These are phyloP conservation scores for Wickerhamiella bombiphila DNA, from an alignment of 805 yeast species.

Conservation along the genomic window DNA sequence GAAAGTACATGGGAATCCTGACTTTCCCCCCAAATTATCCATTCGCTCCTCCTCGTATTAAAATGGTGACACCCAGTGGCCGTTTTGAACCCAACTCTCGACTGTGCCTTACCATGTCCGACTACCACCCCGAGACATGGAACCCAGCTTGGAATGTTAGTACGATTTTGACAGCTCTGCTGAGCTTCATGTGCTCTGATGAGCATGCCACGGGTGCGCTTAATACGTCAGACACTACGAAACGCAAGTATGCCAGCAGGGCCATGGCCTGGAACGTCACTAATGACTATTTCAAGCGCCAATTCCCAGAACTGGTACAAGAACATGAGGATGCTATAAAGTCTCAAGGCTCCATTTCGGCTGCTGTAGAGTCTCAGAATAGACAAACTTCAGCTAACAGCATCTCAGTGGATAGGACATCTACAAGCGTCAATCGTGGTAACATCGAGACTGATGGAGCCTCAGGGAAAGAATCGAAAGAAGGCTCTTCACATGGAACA, in stretches of 20 bases:
- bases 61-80: slow-evolving; percentile 84
- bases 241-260: slow-evolving; percentile 38
- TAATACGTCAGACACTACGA: slow-evolving; percentile 41
- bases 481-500: too few relatives aligned
- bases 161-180: slow-evolving; percentile 68
- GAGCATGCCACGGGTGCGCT: slow-evolving; percentile 73
- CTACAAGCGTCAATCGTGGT: not conserved
- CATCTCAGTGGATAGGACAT: not conserved
- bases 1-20: slow-evolving; percentile 31
- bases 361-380: too few relatives aligned
- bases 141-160: slow-evolving; percentile 88
- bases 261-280: slow-evolving; percentile 45
- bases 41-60: slow-evolving; percentile 79
- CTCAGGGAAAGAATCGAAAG: not conserved
- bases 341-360: too few relatives aligned
- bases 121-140: slow-evolving; percentile 84
- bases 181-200: slow-evolving; percentile 77
- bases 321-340: not conserved
- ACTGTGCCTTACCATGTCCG: slow-evolving; percentile 74
- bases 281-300: slow-evolving; percentile 35
- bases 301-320: slow-evolving; percentile 44
- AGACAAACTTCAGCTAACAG: too few relatives aligned
- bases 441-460: not conserved
- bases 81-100: slow-evolving; percentile 65
- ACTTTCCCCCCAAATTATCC: slow-evolving; percentile 85